Evolutionary conservation across 2,329 filamentous ascomycete species (phyloP).

Genomic region (Orbilia quercus): DNA sequence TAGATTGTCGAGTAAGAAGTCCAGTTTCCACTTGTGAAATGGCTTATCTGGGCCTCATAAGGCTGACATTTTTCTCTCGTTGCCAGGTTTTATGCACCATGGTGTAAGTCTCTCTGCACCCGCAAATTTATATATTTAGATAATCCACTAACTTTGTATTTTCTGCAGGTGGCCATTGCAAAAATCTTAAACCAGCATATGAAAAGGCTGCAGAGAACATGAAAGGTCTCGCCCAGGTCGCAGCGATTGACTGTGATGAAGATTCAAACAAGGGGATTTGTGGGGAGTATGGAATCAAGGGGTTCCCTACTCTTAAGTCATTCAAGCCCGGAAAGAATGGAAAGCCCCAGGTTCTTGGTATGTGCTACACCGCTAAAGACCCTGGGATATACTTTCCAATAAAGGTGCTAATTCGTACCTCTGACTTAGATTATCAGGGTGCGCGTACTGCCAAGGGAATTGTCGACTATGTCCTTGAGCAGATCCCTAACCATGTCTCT

Average conservation of each 20-base stretch:
- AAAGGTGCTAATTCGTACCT: background rate
- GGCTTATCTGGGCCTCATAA: conserved; percentile 7
- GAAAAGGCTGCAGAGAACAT: conserved; percentile 92
- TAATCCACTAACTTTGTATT: conserved; percentile 24
- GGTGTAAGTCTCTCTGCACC: conserved; percentile 58
- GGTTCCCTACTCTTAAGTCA: conserved; percentile 96
- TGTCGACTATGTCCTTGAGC: conserved; percentile 82
- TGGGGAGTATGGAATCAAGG: conserved; percentile 84
- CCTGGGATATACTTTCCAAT: no score
- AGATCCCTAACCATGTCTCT: conserved; percentile 92
- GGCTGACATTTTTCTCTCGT: conserved; percentile 23
- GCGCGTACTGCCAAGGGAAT: conserved; percentile 85
- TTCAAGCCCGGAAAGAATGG: conserved; percentile 80
- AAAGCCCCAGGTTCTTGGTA: conserved; percentile 78
- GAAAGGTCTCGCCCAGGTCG: conserved; percentile 91
- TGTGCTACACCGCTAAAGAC: background rate
- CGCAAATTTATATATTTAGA: background rate
- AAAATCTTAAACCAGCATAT: conserved; percentile 94
- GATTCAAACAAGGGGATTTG: conserved; percentile 91
- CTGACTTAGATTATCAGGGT: conserved; percentile 79
- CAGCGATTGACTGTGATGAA: conserved; percentile 93
- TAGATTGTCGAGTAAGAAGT: conserved; percentile 68
- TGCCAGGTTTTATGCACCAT: conserved; percentile 59
- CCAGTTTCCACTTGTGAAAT: conserved; percentile 6
- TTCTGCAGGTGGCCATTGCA: conserved; percentile 79